These are phyloP conservation scores for Colletotrichum kahawae DNA, from an alignment of 2,329 filamentous ascomycete species.

Conservation along the genomic window DNA sequence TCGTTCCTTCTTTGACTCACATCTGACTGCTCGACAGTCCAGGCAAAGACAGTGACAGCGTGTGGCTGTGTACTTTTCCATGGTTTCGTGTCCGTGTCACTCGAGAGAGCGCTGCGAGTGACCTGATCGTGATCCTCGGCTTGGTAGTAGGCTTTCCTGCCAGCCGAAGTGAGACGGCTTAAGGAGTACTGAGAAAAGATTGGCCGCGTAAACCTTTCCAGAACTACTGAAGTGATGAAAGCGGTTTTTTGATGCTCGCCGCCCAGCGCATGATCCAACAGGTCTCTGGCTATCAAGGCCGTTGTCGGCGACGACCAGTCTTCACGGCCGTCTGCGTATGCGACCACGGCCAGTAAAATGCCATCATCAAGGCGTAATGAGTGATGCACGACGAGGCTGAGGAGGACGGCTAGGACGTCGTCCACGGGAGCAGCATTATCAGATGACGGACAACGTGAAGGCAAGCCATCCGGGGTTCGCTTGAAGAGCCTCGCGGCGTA, in stretches of 20 bases:
- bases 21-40: slow-evolving; percentile 59
- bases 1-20: slow-evolving; percentile 38
- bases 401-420: background rate
- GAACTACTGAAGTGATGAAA: slow-evolving; percentile 61
- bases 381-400: background rate
- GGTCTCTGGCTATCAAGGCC: slow-evolving; percentile 29
- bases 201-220: slow-evolving; percentile 68
- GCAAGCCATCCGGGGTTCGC: background rate
- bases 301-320: slow-evolving; percentile 43
- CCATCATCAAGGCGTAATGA: slow-evolving; percentile 3
- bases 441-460: background rate
- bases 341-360: slow-evolving; percentile 34
- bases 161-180: slow-evolving; percentile 58
- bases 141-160: slow-evolving; percentile 56
- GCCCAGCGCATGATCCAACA: slow-evolving; percentile 36
- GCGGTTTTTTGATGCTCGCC: slow-evolving; percentile 6
- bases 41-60: slow-evolving; percentile 52
- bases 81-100: slow-evolving; percentile 47
- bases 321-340: slow-evolving; percentile 35
- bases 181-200: slow-evolving; percentile 67
- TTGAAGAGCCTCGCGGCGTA: background rate
- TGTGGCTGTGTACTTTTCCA: slow-evolving; percentile 56
- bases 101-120: background rate
- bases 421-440: background rate
- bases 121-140: slow-evolving; percentile 29